Conservation (phyloP, 805 yeast species). For the Kuraishia borneana region DNA sequence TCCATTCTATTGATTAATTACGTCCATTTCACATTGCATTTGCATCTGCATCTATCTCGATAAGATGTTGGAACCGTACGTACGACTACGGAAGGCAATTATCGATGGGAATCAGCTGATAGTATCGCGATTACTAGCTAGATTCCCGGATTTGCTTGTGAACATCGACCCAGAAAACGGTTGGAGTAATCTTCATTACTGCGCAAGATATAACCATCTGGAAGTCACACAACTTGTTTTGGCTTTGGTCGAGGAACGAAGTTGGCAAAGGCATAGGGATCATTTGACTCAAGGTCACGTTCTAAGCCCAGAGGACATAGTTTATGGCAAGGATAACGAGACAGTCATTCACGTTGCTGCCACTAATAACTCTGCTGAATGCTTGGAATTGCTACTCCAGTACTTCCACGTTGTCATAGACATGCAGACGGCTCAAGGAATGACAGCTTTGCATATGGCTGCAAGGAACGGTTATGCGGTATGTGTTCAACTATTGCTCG, state of each 20-base stretch:
- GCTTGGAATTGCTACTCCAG: slow-evolving; percentile 62
- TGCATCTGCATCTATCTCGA: too few species aligned
- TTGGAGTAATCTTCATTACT: slow-evolving; percentile 78
- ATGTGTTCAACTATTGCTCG: slow-evolving; percentile 52
- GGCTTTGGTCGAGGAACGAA: slow-evolving; percentile 7
- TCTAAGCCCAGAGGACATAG: slow-evolving; percentile 21
- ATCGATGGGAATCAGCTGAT: slow-evolving; percentile 49
- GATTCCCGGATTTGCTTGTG: slow-evolving; percentile 59
- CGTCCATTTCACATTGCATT: too few species aligned
- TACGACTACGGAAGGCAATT: slow-evolving; percentile 60
- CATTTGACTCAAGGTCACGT: slow-evolving; percentile 6
- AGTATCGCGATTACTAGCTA: slow-evolving; percentile 50
- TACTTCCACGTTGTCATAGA: slow-evolving; percentile 38
- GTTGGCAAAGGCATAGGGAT: neutral
- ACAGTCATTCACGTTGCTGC: slow-evolving; percentile 69
- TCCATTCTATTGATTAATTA: too few species aligned
- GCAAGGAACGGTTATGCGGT: slow-evolving; percentile 47
- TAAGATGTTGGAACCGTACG: slow-evolving; percentile 48
- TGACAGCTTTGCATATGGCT: slow-evolving; percentile 63
- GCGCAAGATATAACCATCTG: slow-evolving; percentile 63
- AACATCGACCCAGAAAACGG: slow-evolving; percentile 65
- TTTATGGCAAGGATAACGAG: slow-evolving; percentile 38
- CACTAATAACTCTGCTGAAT: slow-evolving; percentile 40
- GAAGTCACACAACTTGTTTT: slow-evolving; percentile 28
- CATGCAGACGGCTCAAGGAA: slow-evolving; percentile 31